Conservation (phyloP, 495 filamentous ascomycete species). For the Aspergillus sclerotiicarbonarius region DNA sequence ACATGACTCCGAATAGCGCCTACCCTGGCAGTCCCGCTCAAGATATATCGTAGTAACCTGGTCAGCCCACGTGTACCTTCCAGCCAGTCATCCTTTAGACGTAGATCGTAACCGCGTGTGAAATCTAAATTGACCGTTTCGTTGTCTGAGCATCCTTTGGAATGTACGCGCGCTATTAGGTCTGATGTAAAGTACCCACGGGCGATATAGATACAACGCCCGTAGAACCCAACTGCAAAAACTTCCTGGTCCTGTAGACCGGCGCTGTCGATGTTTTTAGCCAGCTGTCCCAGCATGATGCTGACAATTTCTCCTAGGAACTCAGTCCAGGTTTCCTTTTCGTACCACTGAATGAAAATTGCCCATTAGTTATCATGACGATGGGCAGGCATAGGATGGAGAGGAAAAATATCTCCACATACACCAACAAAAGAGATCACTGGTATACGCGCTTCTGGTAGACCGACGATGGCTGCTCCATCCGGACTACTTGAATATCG, state of each 20-base stretch:
- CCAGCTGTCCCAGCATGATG: background rate
- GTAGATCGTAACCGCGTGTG: background rate
- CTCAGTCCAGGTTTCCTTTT: background rate
- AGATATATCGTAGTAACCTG: background rate
- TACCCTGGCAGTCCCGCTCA: background rate
- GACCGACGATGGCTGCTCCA: too few relatives aligned
- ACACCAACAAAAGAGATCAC: background rate
- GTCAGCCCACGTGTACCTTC: background rate
- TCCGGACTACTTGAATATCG: too few relatives aligned
- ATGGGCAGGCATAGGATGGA: background rate
- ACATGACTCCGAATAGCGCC: too few relatives aligned
- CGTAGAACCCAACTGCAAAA: background rate
- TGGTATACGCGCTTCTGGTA: too few relatives aligned
- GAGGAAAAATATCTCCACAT: background rate
- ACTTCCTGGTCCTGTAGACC: background rate
- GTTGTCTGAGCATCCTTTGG: background rate
- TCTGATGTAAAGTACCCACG: background rate
- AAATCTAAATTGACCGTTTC: background rate
- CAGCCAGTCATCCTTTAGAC: background rate
- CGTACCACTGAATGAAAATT: background rate
- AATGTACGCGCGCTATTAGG: background rate
- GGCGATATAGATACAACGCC: background rate
- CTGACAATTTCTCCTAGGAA: background rate
- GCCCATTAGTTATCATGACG: background rate
- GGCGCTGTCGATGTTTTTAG: background rate